A percentile compares a stretch with the other conserved stretches of the same genome.
Evolutionary conservation across 1,139 yeast species (phyloP).

Genomic region (Pichia inconspicua): DNA sequence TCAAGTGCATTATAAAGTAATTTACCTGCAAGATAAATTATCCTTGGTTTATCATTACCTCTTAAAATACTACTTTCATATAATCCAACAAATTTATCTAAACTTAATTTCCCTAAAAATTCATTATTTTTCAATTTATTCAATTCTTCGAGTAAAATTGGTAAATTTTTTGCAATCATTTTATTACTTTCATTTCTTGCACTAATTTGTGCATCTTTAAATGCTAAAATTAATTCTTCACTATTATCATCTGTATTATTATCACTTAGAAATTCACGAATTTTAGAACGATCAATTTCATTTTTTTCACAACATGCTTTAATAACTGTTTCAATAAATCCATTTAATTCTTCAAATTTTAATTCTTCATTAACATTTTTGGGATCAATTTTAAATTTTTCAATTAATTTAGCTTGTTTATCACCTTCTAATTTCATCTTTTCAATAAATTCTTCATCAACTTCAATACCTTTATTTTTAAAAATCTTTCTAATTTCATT

Average conservation of each 20-base stretch:
- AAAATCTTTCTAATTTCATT: slow-evolving; percentile 20
- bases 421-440: slow-evolving; percentile 20
- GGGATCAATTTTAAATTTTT: slow-evolving; percentile 14
- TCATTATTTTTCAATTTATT: slow-evolving; percentile 16
- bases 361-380: slow-evolving; percentile 13
- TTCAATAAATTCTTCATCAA: slow-evolving; percentile 24
- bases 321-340: slow-evolving; percentile 15
- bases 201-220: slow-evolving; percentile 17
- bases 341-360: slow-evolving; percentile 17
- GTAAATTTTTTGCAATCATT: slow-evolving; percentile 10
- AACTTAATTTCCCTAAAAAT: slow-evolving; percentile 11
- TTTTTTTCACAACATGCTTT: neutral
- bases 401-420: slow-evolving; percentile 15
- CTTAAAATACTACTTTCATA: slow-evolving; percentile 13
- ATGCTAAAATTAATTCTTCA: slow-evolving; percentile 18
- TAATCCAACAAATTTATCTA: slow-evolving; percentile 18
- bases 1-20: slow-evolving; percentile 20
- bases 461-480: slow-evolving; percentile 22
- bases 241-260: slow-evolving; percentile 5
- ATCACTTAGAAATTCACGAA: slow-evolving; percentile 5
- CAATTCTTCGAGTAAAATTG: slow-evolving; percentile 19
- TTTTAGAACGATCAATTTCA: slow-evolving; percentile 2
- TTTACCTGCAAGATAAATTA: slow-evolving; percentile 26
- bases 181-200: slow-evolving; percentile 6
- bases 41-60: slow-evolving; percentile 12